phyloP scores from a whole-genome alignment of 1,139 yeast species.

The Diutina scorzettiae region DNA sequence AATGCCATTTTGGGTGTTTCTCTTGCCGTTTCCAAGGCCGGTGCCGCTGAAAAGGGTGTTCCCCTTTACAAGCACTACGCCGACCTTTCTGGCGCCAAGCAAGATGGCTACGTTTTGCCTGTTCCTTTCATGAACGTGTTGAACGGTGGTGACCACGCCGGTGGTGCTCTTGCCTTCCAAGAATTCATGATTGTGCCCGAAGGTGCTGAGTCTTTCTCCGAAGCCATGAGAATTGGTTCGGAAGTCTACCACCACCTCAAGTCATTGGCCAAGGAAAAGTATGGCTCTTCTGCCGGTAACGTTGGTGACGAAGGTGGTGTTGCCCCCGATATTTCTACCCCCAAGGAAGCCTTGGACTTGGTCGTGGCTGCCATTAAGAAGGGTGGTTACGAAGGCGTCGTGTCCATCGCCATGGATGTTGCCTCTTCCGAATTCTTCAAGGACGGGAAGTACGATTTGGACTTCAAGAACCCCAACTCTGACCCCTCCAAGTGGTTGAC shows the following conservation, averaged over 20 bases:
- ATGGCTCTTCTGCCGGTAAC: slow-evolving; percentile 96
- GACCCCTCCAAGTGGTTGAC: slow-evolving; percentile 82
- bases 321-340: slow-evolving; percentile 89
- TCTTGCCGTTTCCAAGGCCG: slow-evolving; percentile 87
- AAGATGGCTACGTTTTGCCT: slow-evolving; percentile 68
- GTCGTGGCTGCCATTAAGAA: slow-evolving; percentile 73
- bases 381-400: slow-evolving; percentile 90
- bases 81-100: slow-evolving; percentile 47
- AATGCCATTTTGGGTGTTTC: slow-evolving; percentile 94
- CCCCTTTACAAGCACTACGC: slow-evolving; percentile 84
- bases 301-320: slow-evolving; percentile 99
- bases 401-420: slow-evolving; percentile 84
- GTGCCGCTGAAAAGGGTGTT: slow-evolving; percentile 79
- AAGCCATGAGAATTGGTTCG: slow-evolving; percentile 89
- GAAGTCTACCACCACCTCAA: slow-evolving; percentile 95
- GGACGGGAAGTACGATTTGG: slow-evolving; percentile 92
- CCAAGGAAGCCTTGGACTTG: slow-evolving; percentile 92
- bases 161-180: slow-evolving; percentile 97
- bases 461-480: slow-evolving; percentile 90
- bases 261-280: slow-evolving; percentile 78
- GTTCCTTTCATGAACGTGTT: slow-evolving; percentile 96
- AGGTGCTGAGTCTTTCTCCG: slow-evolving; percentile 77
- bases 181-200: slow-evolving; percentile 97
- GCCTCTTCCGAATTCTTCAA: slow-evolving; percentile 96
- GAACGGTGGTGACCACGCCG: slow-evolving; percentile 99